Conservation (phyloP, 2,329 filamentous ascomycete genomes). For the Ceratocystis harringtonii region DNA sequence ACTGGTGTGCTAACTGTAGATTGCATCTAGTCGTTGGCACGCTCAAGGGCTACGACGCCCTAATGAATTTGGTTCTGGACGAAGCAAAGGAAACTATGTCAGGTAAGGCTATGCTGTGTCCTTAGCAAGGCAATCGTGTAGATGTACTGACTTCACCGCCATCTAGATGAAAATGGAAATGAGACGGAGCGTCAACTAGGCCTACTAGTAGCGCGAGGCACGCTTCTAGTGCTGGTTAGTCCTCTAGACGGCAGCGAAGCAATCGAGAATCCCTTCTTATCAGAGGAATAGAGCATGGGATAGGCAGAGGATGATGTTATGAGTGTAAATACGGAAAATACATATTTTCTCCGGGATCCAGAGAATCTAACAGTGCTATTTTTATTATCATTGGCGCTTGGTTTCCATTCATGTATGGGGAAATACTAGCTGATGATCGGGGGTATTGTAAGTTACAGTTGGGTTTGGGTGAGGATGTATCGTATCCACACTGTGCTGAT, state of each 20-base stretch:
- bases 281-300: constrained; percentile 14
- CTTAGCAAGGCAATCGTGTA: neutral
- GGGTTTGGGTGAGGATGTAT: too few relatives aligned
- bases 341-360: neutral
- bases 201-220: constrained; percentile 79
- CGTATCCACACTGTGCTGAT: too few relatives aligned
- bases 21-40: constrained; percentile 58
- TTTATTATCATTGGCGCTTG: neutral
- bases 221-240: constrained; percentile 80
- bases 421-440: too few relatives aligned
- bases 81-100: constrained; percentile 81
- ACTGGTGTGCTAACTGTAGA: constrained; percentile 12
- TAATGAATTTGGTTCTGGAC: constrained; percentile 96
- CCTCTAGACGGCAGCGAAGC: constrained; percentile 89
- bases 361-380: neutral
- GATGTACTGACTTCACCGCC: neutral
- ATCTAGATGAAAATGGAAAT: constrained; percentile 79
- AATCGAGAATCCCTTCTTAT: constrained; percentile 75
- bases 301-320: neutral
- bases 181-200: constrained; percentile 67
- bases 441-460: too few relatives aligned
- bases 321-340: neutral
- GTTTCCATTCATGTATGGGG: too few relatives aligned
- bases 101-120: constrained; percentile 37
- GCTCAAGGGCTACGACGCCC: constrained; percentile 87